Evolutionary conservation across 1,284 basidiomycete species (phyloP), one percentile per base, ranked within the genome.

Genomic region (Chondrostereum purpureum): DNA sequence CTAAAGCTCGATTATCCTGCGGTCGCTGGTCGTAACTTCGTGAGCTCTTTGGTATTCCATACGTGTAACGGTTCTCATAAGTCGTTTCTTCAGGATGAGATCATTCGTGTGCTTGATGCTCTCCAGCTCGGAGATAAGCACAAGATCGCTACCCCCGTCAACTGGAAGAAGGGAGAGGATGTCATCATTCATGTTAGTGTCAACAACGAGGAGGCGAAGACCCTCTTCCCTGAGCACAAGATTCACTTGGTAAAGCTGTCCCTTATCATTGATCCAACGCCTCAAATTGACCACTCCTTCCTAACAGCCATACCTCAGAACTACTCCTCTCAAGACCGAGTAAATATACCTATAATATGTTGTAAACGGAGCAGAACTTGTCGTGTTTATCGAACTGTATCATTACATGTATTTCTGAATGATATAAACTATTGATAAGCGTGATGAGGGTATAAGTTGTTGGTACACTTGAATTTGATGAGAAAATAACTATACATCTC

Each of bases 111-210:
- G 3, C 47, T 58, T 20, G 44, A 53, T 72, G 83, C 92, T 42
- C 81, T 99, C 47, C 96, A 99, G 66, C 74, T 95, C 50, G 90
- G 91, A 40, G 94, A 98, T 75, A 92, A 89, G 72, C 74, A 94
- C 73, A 73, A 79, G 58, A 66, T 92, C 50, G 85, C 88, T 13
- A 92, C 90, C 3, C 89, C 88, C 14, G 92, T 90, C 52, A 94
- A 97, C 80, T 98, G 95, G 95, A 80, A 86, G 52, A 83, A 84
- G 62, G 93, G 92, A 39, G 85, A 94, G 13, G 84, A 92, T 60
- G 94, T 98, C 47, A 97, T 99, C 58, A 84, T 99, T 35, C 93
- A 97, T 67, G 88, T 91, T n/a, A 67, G 75, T 5, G 92, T 98
- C 42, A 70, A 67, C 45, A 86, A 87, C 58, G 91, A 94, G 36